Base-by-base conservation (phyloP, 352 stramenopile genomes). In the Plasmopara halstedii region DNA sequence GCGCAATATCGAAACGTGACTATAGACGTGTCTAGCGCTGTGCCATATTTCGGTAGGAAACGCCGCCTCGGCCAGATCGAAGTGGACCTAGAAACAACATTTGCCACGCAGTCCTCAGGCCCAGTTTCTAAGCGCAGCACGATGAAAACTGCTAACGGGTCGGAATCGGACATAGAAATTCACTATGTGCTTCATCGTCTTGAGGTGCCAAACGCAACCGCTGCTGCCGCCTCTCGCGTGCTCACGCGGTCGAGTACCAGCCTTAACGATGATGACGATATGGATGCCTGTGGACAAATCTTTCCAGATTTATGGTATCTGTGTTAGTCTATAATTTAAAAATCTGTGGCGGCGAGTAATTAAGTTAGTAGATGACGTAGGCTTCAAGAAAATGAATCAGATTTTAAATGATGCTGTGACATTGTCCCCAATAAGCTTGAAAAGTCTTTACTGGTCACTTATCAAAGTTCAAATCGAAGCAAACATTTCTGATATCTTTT, bases 251-350 rank as follows among this genome's bases (percentile, higher is more conserved):
- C 66, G 3, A 51, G 40, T 40, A 49, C 49, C 14, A 69, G 59
- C 34, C 50, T 77, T 15, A 68, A 77, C 37, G 66, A 77, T 49
- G 63, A 69, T 48, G 63, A 63, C 45, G 66, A 73, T 47, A 72
- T 77, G 48, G 63, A 68, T 42, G 60, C 50, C 18, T 73, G 54
- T 13, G 66, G 66, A 23, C 58, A 65, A 49, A 67, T 69, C 29
- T 73, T 77, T 39, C 60, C 66, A 2, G 46, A 62, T 56, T 59
- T 77, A 21, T 77, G 66, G 66, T 77, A 77, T 62, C 54, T 76
- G 46, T 67, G 64, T 42, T 73, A 50, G 18, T 20, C 22, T 56
- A 20, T 39, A 19, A 14, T 31, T 19, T 15, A 44, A 29, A 6
- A 29, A 29, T 29, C 11, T 36, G 29, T 22, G 18, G 14, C 25